phyloP scores from a whole-genome alignment of 768 basidiomycete genomes.

The Termitomyces sp. region DNA sequence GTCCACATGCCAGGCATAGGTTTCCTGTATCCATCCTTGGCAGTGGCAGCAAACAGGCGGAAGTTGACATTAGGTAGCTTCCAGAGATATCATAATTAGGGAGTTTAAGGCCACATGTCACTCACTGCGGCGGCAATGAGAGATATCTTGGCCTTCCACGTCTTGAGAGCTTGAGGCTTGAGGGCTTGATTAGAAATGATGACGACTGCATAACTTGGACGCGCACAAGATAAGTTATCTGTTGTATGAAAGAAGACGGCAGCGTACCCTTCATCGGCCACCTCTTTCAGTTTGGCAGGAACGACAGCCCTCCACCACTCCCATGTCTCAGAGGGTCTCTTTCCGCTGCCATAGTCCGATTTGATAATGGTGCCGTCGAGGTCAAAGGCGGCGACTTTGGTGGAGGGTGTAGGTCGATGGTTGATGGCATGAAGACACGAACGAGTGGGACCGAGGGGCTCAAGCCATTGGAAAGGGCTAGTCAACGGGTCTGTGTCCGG shows the following conservation, averaged over 20 bases:
- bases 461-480: constrained; percentile 33
- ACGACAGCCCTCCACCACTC: constrained; percentile 72
- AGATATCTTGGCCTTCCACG: constrained; percentile 76
- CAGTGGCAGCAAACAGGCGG: constrained; percentile 70
- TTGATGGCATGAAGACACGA: constrained; percentile 39
- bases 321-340: constrained; percentile 38
- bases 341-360: constrained; percentile 18
- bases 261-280: constrained; percentile 56
- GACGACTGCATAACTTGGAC: constrained; percentile 58
- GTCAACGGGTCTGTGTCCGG: background rate
- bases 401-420: constrained; percentile 31
- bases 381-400: constrained; percentile 79
- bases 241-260: background rate
- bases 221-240: background rate
- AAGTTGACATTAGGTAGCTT: constrained; percentile 76
- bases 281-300: constrained; percentile 53
- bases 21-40: constrained; percentile 73
- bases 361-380: constrained; percentile 87
- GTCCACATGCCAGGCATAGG: constrained; percentile 87
- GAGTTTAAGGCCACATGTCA: background rate
- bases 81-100: background rate
- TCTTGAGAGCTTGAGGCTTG: constrained; percentile 37
- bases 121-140: constrained; percentile 59
- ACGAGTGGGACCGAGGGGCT: constrained; percentile 27
- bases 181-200: constrained; percentile 80